Evolutionary conservation across 2,329 filamentous ascomycete species (phyloP), one percentile per base, ranked within the genome.

Genomic region (Dothideomycetes sp.): DNA sequence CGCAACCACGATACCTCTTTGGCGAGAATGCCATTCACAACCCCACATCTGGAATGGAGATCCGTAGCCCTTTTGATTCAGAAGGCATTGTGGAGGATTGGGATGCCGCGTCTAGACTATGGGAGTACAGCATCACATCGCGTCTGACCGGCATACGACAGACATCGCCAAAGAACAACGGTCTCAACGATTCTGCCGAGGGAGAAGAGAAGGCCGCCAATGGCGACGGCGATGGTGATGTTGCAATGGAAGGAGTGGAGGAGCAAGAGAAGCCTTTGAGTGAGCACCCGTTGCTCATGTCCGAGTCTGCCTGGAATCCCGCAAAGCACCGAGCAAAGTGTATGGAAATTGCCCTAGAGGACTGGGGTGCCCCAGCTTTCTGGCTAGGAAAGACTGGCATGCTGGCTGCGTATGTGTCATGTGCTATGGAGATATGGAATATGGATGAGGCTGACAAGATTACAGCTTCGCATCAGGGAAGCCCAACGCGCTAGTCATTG

Each of bases 281-380:
- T 35, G 91, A 96, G 61, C 91, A 84, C 61, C 93, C 91, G 6
- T 68, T 98, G 46, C 71, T 98, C 45, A 82, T 98, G 76, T 94
- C 86, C 1, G 91, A 98, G 64, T 84, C 88, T 11, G 83, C 85
- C 9, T 96, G 89, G 88, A 96, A 94, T 64, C 74, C 79, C 18
- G 64, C 76, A 30, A 95, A 95, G 68, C 78, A 83, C 45, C 75
- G 93, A 45, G 91, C 98, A 67, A 94, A 91, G 74, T 81, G 82
- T 28, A 89, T 95, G 54, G 91, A 98, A 67, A 79, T 96, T 48
- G 87, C 86, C 45, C 95, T 98, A 81, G 91, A 98, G 70, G 84
- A 79, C 57, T 98, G 91, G 87, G 88, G 86, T 19, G 83, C 82
- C 42, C 91, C 91, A 13, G 91, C 91, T 4, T 96, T 95, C 63